Evolutionary conservation across 2,329 filamentous ascomycete species (phyloP), one percentile per base, ranked within the genome.

Genomic region (Monosporascus sp.): DNA sequence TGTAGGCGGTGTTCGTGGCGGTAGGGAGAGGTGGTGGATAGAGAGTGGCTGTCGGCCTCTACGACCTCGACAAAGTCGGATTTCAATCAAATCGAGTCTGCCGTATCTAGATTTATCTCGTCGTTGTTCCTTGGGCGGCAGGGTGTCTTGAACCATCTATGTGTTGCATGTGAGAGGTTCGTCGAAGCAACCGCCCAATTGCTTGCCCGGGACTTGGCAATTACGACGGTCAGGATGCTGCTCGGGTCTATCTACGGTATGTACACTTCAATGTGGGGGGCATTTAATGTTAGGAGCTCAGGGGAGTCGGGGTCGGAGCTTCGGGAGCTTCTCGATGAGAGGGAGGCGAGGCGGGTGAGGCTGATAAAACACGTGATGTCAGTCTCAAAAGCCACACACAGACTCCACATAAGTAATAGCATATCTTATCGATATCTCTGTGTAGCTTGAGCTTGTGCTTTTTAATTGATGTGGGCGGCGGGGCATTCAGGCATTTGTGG

Each of bases 281-380:
- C 39, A 41, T 38, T 38, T 18, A 14, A 38, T 4, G 3, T 1
- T 11, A 9, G 39, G 39, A 41, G 39, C 39, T 41, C 39, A n/a
- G n/a, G 39, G 27, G 8, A 25, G 27, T 27, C 27, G 27, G 27
- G 27, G 27, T 27, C 27, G 27, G 27, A 27, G 27, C 8, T 27
- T 9, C 27, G 27, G 27, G 27, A 11, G 27, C 27, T 9, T 11
- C 41, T 44, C 24, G 24, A 6, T 25, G 24, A 6, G 24, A 25
- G 24, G 24, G 5, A 25, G 5, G 3, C 5, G 22, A 24, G 22
- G 22, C 22, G 6, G 24, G 24, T 25, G 24, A 25, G 24, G 24
- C 24, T 11, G 24, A 27, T 6, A 17, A 14, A 31, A 39, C 58
- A 60, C 58, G 56, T 59, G 58, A 60, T 54, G 54, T 59, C 56